Percentiles rank a stretch among this genome's conserved stretches.
Evolutionary conservation across 208 protist species (phyloP).

Genomic region (Acanthamoeba sp.): DNA sequence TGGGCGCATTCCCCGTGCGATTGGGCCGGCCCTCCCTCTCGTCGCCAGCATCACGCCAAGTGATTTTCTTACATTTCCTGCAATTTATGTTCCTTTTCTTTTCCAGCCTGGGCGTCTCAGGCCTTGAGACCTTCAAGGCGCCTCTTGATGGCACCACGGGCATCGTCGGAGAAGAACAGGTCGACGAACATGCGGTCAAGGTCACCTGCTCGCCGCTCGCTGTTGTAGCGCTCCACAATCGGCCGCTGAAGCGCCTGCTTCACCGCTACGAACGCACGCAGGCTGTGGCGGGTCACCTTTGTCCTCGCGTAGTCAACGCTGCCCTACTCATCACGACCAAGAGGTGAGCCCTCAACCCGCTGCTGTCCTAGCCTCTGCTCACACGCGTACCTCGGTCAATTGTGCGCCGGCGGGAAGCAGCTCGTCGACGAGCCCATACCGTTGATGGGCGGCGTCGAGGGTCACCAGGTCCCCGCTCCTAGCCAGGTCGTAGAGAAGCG

Average conservation of each 20-base stretch:
- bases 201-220: background rate
- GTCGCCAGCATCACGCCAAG: too few relatives aligned
- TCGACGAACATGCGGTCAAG: background rate
- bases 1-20: too few relatives aligned
- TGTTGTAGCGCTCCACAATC: background rate
- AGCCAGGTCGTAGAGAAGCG: background rate
- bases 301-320: background rate
- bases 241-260: background rate
- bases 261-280: background rate
- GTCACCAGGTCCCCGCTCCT: background rate
- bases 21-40: too few relatives aligned
- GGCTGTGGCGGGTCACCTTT: background rate
- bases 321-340: background rate
- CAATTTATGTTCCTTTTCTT: too few relatives aligned
- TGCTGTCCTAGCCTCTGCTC: background rate
- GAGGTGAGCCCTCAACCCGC: too few relatives aligned
- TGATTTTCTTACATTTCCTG: too few relatives aligned
- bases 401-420: background rate
- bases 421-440: background rate
- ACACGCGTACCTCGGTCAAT: background rate
- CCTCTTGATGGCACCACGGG: background rate
- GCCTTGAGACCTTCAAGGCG: background rate
- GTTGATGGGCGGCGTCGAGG: background rate
- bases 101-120: too few relatives aligned
- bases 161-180: conserved; percentile 6